Evolutionary conservation across 371 early-diverging fungal genomes (phyloP).

Genomic region (Mycotypha africana): DNA sequence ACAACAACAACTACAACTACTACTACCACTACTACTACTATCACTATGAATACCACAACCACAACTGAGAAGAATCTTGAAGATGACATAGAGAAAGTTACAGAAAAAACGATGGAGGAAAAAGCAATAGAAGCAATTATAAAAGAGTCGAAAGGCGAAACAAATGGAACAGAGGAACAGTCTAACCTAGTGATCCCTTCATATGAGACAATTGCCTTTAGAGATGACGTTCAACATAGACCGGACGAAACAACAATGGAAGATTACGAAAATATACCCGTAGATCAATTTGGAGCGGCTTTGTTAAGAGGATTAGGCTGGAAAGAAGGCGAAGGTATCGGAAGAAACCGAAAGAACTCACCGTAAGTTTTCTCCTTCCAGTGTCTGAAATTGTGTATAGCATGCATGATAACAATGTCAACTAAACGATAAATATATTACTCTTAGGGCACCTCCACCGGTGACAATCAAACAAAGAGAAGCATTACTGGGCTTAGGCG

Average conservation of each 20-base stretch:
- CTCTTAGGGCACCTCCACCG: slow-evolving; percentile 34
- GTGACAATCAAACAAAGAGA: slow-evolving; percentile 54
- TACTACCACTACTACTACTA: too few relatives aligned
- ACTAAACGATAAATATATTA: too few relatives aligned
- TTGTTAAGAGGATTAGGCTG: slow-evolving; percentile 91
- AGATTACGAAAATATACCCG: slow-evolving; percentile 80
- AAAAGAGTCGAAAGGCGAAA: slow-evolving; percentile 45
- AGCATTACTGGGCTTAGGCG: slow-evolving; percentile 71
- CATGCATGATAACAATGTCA: too few relatives aligned
- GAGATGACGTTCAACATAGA: slow-evolving; percentile 41
- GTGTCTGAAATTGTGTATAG: too few relatives aligned
- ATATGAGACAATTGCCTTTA: slow-evolving; percentile 47
- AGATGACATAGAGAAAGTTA: slow-evolving; percentile 1
- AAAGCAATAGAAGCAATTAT: slow-evolving; percentile 52
- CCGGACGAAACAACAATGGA: slow-evolving; percentile 68
- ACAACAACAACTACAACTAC: too few relatives aligned
- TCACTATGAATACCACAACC: neutral
- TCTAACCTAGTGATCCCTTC: slow-evolving; percentile 41
- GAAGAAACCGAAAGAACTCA: slow-evolving; percentile 36
- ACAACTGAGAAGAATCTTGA: slow-evolving; percentile 6
- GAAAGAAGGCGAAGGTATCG: slow-evolving; percentile 71
- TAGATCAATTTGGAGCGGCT: slow-evolving; percentile 88
- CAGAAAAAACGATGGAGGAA: slow-evolving; percentile 47
- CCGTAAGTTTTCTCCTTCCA: slow-evolving; percentile 18
- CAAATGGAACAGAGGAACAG: slow-evolving; percentile 35